Conservation (phyloP, 495 filamentous ascomycete genomes). For the Aspergillus indologenus region DNA sequence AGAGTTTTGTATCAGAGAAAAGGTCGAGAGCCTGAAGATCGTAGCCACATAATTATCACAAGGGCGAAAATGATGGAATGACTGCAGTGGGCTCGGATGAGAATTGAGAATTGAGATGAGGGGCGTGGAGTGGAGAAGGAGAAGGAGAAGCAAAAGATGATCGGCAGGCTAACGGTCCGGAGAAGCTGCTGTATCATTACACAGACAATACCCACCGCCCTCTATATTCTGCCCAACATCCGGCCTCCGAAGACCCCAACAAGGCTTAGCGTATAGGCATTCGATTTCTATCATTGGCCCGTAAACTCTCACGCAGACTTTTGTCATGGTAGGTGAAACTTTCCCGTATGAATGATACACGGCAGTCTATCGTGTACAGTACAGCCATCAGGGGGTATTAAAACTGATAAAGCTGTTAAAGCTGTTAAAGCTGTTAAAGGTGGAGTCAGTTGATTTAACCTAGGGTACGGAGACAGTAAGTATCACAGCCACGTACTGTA, state of each 20-base stretch:
- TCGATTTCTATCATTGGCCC: neutral
- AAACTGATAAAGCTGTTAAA: neutral
- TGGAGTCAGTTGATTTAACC: too few relatives aligned
- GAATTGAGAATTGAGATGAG: neutral
- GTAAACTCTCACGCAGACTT: neutral
- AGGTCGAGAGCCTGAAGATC: too few relatives aligned
- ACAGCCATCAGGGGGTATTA: neutral
- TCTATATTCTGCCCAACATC: slow-evolving; percentile 4
- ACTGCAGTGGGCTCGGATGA: neutral
- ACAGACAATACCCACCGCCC: neutral
- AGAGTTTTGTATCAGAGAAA: too few relatives aligned
- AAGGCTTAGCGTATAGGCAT: neutral
- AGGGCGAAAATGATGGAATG: neutral
- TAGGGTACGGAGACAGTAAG: too few relatives aligned
- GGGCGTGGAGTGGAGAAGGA: neutral
- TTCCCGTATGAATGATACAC: neutral
- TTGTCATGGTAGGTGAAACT: neutral
- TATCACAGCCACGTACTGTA: too few relatives aligned
- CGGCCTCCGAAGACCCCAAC: slow-evolving; percentile 12
- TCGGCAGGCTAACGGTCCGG: neutral
- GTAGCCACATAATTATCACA: too few relatives aligned
- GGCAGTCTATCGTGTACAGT: too few relatives aligned
- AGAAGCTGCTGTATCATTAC: neutral
- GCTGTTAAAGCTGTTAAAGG: too few relatives aligned
- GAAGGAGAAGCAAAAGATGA: neutral